Base-by-base conservation (phyloP, 2,329 filamentous ascomycete genomes). In the Stromatinia cepivora region DNA sequence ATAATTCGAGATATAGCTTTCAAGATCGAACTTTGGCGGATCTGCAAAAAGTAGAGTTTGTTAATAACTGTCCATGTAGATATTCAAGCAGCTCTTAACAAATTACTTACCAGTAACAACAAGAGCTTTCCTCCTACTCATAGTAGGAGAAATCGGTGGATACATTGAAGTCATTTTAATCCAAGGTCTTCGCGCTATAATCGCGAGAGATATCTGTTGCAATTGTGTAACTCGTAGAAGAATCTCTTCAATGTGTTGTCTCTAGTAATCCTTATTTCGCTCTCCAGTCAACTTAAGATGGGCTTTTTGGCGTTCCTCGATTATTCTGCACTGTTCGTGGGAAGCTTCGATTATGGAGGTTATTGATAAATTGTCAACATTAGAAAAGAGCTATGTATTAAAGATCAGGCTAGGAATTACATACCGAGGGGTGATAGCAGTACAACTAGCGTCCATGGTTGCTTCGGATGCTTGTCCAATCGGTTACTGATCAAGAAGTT, bases 1-100 rank as follows among this genome's bases (percentile, higher is more conserved):
- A 80, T 98, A 99, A 78, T 97, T 97, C 73, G 90, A 86, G 63
- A 97, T 91, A 80, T 97, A 98, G 50, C 91, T 87, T 71, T 97
- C 93, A 54, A 99, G 86, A 76, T 98, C 95, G 75, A 98, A 90
- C 78, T 94, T 97, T 13, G 94, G 94, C 9, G 87, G 73, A 42
- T 76, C 76, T 77, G 58, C 28, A 22, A 57, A 46, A 17, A 54
- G 20, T 50, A 36, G 46, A 25, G 9, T 50, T 45, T 52, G 58
- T 73, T 39, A 67, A 65, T 72, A 62, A 39, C 48, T 48, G 66
- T 39, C 17, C 45, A 34, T 1, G n/a, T 13, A 56, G 7, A 25
- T 46, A 11, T 46, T 61, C 20, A 3, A 42, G n/a, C 28, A 28
- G 34, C 7, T 22, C 8, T 58, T 8, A 50, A n/a, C 57, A 22